phyloP scores from a whole-genome alignment of 768 basidiomycete genomes.

The Psilocybe cyanescens region DNA sequence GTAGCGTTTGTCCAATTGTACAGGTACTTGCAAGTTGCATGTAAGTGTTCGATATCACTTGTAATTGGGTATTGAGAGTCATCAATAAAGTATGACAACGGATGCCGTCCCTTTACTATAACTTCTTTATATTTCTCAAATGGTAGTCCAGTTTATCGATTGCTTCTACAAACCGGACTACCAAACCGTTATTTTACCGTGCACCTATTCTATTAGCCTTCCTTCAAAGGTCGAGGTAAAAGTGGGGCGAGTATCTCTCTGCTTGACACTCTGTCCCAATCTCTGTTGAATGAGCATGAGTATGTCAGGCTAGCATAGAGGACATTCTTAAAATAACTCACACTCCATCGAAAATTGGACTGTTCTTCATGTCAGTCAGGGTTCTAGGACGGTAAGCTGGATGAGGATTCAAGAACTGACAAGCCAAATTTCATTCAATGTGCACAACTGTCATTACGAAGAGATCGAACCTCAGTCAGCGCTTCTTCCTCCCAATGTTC shows the following conservation, averaged over 20 bases:
- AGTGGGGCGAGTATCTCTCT: slow-evolving; percentile 22
- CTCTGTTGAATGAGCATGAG: slow-evolving; percentile 7
- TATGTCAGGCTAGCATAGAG: not conserved
- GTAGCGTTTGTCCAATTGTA: no score
- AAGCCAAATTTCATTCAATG: not conserved
- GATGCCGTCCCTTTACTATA: no score
- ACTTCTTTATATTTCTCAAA: no score
- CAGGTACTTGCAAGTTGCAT: no score
- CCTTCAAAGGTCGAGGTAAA: slow-evolving; percentile 24
- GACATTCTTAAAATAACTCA: slow-evolving; percentile 13
- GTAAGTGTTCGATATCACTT: no score
- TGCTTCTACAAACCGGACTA: no score
- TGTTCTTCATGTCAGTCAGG: slow-evolving; percentile 24
- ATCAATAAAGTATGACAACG: no score
- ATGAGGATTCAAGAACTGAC: slow-evolving; percentile 20
- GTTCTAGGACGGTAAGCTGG: slow-evolving; percentile 24
- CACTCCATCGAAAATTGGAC: slow-evolving; percentile 23
- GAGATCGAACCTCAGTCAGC: slow-evolving; percentile 16
- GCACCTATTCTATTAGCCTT: slow-evolving; percentile 9
- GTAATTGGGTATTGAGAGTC: no score
- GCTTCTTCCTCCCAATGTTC: slow-evolving; percentile 20
- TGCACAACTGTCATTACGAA: not conserved
- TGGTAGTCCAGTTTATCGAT: no score
- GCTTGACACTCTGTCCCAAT: slow-evolving; percentile 26
- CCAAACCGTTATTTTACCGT: no score